A percentile compares a stretch with the other conserved stretches of the same genome.
Conservation (phyloP, 2,329 filamentous ascomycete species). For the Arthroderma uncinatum region DNA sequence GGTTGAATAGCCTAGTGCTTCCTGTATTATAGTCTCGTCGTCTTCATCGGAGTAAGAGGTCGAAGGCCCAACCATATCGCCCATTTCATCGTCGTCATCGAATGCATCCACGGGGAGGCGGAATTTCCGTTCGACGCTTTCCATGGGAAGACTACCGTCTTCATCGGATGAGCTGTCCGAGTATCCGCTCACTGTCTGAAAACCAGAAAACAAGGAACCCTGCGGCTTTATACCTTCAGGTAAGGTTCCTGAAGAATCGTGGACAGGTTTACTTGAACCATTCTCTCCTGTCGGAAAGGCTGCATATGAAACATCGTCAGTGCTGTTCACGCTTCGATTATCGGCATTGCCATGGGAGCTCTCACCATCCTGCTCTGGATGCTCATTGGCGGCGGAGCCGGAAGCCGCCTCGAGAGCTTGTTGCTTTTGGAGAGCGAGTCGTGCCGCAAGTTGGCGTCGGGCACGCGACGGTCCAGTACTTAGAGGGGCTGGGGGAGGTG, state of each 20-base stretch:
- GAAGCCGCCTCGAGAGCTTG: constrained; percentile 36
- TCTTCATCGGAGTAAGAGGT: constrained; percentile 41
- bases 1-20: constrained; percentile 59
- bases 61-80: constrained; percentile 36
- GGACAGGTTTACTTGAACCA: not conserved
- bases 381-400: constrained; percentile 19
- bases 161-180: constrained; percentile 35
- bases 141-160: constrained; percentile 22
- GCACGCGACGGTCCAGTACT: constrained; percentile 80
- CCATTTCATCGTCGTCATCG: constrained; percentile 37
- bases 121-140: constrained; percentile 32
- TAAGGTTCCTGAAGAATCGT: constrained; percentile 17
- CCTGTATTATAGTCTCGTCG: constrained; percentile 46
- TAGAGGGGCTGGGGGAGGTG: constrained; percentile 60
- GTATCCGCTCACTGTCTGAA: constrained; percentile 29
- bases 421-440: constrained; percentile 65
- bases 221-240: not conserved
- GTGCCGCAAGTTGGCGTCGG: constrained; percentile 77
- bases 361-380: constrained; percentile 10
- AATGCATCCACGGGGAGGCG: constrained; percentile 49
- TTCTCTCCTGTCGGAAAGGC: not conserved
- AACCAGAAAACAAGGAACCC: constrained; percentile 29
- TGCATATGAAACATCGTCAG: not conserved
- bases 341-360: not conserved
- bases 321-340: not conserved